Evolutionary conservation across 768 basidiomycete species (phyloP).

Genomic region (Pleurotus ostreatus): DNA sequence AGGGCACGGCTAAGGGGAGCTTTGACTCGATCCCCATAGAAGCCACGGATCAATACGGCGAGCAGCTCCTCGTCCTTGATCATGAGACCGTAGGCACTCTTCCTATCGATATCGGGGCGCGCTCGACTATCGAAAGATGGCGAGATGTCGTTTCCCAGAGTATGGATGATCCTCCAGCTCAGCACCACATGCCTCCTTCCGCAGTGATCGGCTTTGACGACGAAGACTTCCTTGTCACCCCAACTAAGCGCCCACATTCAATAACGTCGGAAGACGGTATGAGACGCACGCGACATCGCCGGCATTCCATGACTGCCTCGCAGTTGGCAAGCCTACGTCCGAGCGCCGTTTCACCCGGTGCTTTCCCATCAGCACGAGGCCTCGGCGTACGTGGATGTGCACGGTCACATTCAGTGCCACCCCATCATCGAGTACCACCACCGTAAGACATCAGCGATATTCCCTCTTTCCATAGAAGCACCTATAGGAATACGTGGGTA

Average conservation of each 20-base stretch:
- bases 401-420: background rate
- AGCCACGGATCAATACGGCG: constrained; percentile 29
- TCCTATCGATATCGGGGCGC: constrained; percentile 18
- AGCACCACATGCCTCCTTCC: background rate
- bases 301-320: constrained; percentile 7
- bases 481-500: background rate
- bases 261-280: constrained; percentile 28
- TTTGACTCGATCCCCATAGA: constrained; percentile 42
- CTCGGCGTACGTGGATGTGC: background rate
- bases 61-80: constrained; percentile 29
- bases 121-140: constrained; percentile 38
- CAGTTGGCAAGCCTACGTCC: background rate
- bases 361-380: background rate
- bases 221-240: constrained; percentile 10
- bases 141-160: constrained; percentile 32
- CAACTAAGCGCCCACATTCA: constrained; percentile 36
- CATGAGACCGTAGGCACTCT: constrained; percentile 26
- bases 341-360: background rate
- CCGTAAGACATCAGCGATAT: background rate
- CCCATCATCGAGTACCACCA: background rate
- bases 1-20: constrained; percentile 49
- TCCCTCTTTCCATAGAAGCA: background rate
- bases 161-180: constrained; percentile 11
- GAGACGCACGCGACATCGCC: constrained; percentile 18
- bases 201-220: constrained; percentile 1